These are phyloP conservation scores for Macaranga tanarius DNA, from an alignment of 441 rosid species.

Conservation along the genomic window DNA sequence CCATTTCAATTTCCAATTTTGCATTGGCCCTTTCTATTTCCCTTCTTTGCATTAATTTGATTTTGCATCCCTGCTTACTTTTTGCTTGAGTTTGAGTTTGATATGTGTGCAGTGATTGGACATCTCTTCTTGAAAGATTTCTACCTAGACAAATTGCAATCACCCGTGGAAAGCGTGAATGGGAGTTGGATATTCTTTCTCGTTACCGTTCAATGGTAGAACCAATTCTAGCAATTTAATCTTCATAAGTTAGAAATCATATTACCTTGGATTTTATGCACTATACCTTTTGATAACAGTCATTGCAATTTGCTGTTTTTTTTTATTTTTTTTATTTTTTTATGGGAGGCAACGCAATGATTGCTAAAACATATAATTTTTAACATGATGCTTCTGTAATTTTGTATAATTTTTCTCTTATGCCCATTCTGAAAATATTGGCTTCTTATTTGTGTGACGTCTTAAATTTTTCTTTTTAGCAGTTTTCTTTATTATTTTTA, in stretches of 20 bases:
- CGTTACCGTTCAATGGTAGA: slow-evolving; percentile 86
- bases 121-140: slow-evolving; percentile 80
- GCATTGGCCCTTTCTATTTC: not conserved
- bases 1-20: slow-evolving; percentile 2
- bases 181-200: slow-evolving; percentile 95
- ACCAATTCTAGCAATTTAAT: not conserved
- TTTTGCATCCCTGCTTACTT: slow-evolving; percentile 17
- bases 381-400: not conserved
- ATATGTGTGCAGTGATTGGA: slow-evolving; percentile 70
- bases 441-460: not conserved
- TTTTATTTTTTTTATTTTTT: too few relatives aligned
- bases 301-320: not conserved
- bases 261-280: not conserved
- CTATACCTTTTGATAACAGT: not conserved
- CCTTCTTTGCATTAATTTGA: slow-evolving; percentile 8
- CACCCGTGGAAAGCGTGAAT: slow-evolving; percentile 89
- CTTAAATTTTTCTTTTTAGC: not conserved
- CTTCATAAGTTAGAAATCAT: too few relatives aligned
- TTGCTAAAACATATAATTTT: not conserved
- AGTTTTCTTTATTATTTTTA: not conserved
- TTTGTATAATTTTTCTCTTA: not conserved
- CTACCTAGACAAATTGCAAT: slow-evolving; percentile 96
- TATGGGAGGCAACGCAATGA: not conserved
- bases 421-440: not conserved
- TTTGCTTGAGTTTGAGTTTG: slow-evolving; percentile 21